Evolutionary conservation across 805 yeast genomes (phyloP).

Genomic region (Ogataea paraovalis): DNA sequence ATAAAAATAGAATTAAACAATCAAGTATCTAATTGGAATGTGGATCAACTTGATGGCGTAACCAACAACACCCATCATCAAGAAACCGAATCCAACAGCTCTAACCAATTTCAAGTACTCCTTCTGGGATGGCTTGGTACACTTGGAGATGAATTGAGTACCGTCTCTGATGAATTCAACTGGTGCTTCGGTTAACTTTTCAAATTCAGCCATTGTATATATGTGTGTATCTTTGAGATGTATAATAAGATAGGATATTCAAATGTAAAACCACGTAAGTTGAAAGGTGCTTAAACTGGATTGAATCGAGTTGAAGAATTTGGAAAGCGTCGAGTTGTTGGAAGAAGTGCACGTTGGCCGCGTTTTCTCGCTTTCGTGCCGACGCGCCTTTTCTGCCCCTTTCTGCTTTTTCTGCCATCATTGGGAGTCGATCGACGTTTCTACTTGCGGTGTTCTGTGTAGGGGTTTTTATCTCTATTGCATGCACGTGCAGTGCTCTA

Average conservation of each 20-base stretch:
- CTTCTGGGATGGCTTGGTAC: constrained; percentile 88
- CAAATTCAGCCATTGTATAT: constrained; percentile 40
- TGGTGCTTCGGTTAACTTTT: constrained; percentile 81
- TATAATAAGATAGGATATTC: too few relatives aligned
- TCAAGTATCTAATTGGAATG: constrained; percentile 93
- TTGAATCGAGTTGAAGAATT: too few relatives aligned
- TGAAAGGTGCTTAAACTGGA: too few relatives aligned
- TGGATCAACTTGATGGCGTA: constrained; percentile 91
- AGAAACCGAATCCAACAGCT: constrained; percentile 95
- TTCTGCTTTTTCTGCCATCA: too few relatives aligned
- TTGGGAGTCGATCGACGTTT: too few relatives aligned
- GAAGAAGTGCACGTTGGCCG: too few relatives aligned
- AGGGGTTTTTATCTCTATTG: too few relatives aligned
- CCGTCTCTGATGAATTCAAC: constrained; percentile 91
- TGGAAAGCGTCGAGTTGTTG: too few relatives aligned
- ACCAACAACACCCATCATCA: constrained; percentile 97
- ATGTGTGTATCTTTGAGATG: not conserved
- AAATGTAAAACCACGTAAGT: not conserved
- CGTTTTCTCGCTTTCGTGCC: too few relatives aligned
- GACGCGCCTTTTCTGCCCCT: too few relatives aligned
- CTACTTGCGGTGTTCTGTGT: too few relatives aligned
- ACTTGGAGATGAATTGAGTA: constrained; percentile 77
- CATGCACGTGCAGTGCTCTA: too few relatives aligned
- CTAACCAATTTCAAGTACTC: constrained; percentile 86
- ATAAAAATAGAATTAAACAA: constrained; percentile 50